A percentile compares a stretch with the other conserved stretches of the same genome.
Evolutionary conservation across 768 basidiomycete species (phyloP).

Genomic region (Phylloporus arenicola): DNA sequence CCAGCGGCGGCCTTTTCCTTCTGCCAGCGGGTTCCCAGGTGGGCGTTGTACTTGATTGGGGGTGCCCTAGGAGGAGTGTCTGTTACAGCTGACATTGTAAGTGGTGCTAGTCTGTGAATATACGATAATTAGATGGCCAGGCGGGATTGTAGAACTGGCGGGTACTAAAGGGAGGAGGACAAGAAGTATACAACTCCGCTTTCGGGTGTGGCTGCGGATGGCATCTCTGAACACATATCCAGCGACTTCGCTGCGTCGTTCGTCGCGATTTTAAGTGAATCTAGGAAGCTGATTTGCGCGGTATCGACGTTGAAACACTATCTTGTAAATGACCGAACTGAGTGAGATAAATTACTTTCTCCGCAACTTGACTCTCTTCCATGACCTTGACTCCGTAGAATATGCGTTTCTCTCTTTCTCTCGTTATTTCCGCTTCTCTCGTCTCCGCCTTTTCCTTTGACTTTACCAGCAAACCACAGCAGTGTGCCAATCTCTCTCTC

Average conservation of each 20-base stretch:
- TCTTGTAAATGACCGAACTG: background rate
- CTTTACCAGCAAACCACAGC: constrained; percentile 45
- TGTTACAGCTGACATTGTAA: constrained; percentile 27
- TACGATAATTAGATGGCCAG: too few species aligned
- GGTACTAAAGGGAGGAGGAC: constrained; percentile 2
- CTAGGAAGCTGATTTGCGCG: constrained; percentile 12
- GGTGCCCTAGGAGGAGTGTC: constrained; percentile 65
- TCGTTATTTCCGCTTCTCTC: constrained; percentile 25
- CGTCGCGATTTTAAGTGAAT: background rate
- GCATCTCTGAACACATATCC: background rate
- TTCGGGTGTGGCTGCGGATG: constrained; percentile 1
- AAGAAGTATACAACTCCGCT: background rate
- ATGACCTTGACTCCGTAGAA: constrained; percentile 3
- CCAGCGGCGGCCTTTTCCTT: constrained; percentile 84
- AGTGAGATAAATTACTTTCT: background rate
- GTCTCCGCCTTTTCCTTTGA: constrained; percentile 39
- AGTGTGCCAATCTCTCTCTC: constrained; percentile 63
- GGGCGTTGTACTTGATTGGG: constrained; percentile 64
- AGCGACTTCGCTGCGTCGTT: background rate
- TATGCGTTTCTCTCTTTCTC: constrained; percentile 10
- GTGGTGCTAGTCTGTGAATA: constrained; percentile 10
- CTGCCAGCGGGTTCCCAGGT: constrained; percentile 77
- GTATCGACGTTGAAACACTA: background rate
- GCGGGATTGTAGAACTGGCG: constrained; percentile 3
- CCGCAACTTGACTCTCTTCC: background rate